Evolutionary conservation across 257 asterid genomes (phyloP).

Genomic region (Nicotiana undulata): DNA sequence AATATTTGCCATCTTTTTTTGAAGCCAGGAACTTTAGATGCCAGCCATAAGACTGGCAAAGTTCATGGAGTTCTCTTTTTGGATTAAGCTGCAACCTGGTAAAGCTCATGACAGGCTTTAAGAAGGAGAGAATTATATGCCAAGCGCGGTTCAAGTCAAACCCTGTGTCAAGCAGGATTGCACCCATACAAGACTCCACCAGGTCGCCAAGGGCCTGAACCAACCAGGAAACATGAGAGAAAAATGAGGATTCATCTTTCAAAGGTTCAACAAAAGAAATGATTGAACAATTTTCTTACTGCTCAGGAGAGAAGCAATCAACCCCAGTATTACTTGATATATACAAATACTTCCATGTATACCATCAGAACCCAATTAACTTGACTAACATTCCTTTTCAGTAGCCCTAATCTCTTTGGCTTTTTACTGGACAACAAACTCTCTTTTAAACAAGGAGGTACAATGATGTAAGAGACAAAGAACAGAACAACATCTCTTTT

Average conservation of each 20-base stretch:
- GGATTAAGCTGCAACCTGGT: constrained; percentile 64
- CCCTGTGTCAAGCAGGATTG: constrained; percentile 75
- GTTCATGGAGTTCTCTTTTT: constrained; percentile 63
- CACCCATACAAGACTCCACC: constrained; percentile 93
- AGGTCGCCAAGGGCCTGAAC: constrained; percentile 92
- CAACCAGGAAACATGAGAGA: constrained; percentile 18
- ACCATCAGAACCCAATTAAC: background rate
- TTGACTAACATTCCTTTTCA: background rate
- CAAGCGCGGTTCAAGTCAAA: constrained; percentile 63
- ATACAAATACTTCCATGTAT: background rate
- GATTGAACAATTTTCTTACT: background rate
- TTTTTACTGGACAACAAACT: background rate
- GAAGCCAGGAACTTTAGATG: constrained; percentile 29
- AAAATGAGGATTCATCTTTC: constrained; percentile 20
- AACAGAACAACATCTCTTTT: background rate
- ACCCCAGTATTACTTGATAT: background rate
- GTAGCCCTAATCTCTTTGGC: background rate
- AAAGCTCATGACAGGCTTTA: constrained; percentile 56
- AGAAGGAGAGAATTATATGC: constrained; percentile 54
- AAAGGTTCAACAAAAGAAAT: background rate
- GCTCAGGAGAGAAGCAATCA: background rate
- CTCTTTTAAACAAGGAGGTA: background rate
- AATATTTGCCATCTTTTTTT: constrained; percentile 40
- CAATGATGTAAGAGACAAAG: background rate
- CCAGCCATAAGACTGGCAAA: constrained; percentile 66